A percentile compares a stretch with the other conserved stretches of the same genome.
Evolutionary conservation across 116 monocot genomes (phyloP).

Genomic region (Cymodocea nodosa): DNA sequence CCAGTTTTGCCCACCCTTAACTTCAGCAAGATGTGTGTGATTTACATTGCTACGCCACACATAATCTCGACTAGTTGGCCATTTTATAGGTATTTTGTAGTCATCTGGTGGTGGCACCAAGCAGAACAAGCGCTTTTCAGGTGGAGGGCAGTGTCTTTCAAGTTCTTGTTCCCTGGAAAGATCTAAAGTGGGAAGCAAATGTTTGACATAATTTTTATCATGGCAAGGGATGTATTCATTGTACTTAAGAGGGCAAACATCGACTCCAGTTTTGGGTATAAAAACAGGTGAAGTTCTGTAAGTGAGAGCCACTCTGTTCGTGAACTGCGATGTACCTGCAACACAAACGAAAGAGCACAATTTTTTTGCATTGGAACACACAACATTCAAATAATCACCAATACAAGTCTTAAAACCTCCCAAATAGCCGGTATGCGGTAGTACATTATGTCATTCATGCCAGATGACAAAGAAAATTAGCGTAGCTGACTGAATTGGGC

Average conservation of each 20-base stretch:
- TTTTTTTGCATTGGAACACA: neutral
- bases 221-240: slow-evolving; percentile 95
- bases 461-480: no score
- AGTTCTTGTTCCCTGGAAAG: slow-evolving; percentile 54
- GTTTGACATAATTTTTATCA: slow-evolving; percentile 35
- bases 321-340: slow-evolving; percentile 34
- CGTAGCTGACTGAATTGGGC: no score
- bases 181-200: slow-evolving; percentile 32
- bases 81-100: slow-evolving; percentile 80
- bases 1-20: slow-evolving; percentile 99
- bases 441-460: no score
- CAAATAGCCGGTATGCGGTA: neutral
- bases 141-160: slow-evolving; percentile 86
- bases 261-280: slow-evolving; percentile 73
- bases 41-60: slow-evolving; percentile 97
- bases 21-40: slow-evolving; percentile 92
- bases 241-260: slow-evolving; percentile 67
- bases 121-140: slow-evolving; percentile 77
- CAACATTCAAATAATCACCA: neutral
- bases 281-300: slow-evolving; percentile 39
- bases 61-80: slow-evolving; percentile 88
- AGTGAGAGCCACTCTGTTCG: slow-evolving; percentile 57
- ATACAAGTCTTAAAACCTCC: neutral
- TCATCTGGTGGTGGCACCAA: slow-evolving; percentile 87
- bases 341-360: neutral